phyloP scores from a whole-genome alignment of 345 rosid species.

The Murraya paniculata region DNA sequence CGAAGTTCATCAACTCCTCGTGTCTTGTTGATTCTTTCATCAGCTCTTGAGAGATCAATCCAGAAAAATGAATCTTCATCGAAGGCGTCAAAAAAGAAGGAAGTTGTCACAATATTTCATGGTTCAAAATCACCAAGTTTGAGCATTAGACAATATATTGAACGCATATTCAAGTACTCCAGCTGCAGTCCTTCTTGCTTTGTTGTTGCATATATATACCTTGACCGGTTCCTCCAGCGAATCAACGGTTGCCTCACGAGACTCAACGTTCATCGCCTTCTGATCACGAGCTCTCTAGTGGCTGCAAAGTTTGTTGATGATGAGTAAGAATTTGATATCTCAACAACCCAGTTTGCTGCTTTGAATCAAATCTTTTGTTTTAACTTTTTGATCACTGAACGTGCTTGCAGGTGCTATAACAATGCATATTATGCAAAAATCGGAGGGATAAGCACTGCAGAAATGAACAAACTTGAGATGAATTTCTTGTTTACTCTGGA shows the following conservation, averaged over 20 bases:
- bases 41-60: constrained; percentile 34
- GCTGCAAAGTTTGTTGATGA: constrained; percentile 42
- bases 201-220: constrained; percentile 38
- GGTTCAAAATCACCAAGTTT: constrained; percentile 36
- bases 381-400: not conserved
- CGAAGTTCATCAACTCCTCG: constrained; percentile 23
- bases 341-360: not conserved
- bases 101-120: constrained; percentile 38
- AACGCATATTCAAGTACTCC: constrained; percentile 43
- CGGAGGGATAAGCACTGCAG: constrained; percentile 51
- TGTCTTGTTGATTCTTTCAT: constrained; percentile 22
- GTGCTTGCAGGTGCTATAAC: constrained; percentile 31
- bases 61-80: constrained; percentile 21
- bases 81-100: constrained; percentile 18
- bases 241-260: constrained; percentile 18
- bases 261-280: constrained; percentile 39
- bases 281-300: constrained; percentile 41
- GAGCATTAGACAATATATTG: constrained; percentile 38
- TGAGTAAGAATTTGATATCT: constrained; percentile 22
- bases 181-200: constrained; percentile 43
- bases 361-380: not conserved
- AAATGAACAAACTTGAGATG: constrained; percentile 48
- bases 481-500: constrained; percentile 41
- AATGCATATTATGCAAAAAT: constrained; percentile 44
- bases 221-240: constrained; percentile 28